A percentile compares a stretch with the other conserved stretches of the same genome.
These are phyloP conservation scores for Talaromyces thailandensis DNA, from an alignment of 495 filamentous ascomycete species.

Conservation along the genomic window DNA sequence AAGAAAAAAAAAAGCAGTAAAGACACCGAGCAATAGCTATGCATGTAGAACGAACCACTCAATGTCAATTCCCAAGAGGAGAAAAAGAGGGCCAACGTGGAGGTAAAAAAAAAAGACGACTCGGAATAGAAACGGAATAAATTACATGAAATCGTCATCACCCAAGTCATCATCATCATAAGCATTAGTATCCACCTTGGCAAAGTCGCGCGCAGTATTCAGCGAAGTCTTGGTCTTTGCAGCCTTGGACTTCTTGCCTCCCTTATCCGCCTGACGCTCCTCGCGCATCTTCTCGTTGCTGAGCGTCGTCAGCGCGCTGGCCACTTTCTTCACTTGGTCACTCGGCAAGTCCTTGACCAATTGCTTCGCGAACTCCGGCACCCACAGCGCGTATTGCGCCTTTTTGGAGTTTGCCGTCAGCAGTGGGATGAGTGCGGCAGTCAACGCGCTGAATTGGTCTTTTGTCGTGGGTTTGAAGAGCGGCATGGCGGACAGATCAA, in stretches of 20 bases:
- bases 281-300: conserved; percentile 99
- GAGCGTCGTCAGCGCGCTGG: conserved; percentile 71
- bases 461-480: conserved; percentile 88
- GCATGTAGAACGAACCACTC: conserved; percentile 1
- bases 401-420: conserved; percentile 70
- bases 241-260: conserved; percentile 91
- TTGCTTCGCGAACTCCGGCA: conserved; percentile 83
- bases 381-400: conserved; percentile 77
- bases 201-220: conserved; percentile 56
- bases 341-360: conserved; percentile 80
- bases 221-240: conserved; percentile 88
- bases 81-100: background rate
- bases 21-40: conserved; percentile 5
- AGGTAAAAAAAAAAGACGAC: conserved; percentile 8
- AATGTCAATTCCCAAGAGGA: background rate
- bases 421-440: conserved; percentile 67
- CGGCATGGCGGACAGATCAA: conserved; percentile 70
- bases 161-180: conserved; percentile 73
- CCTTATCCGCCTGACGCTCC: conserved; percentile 91
- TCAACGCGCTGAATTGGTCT: conserved; percentile 67
- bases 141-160: conserved; percentile 64
- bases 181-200: conserved; percentile 55
- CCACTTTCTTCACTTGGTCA: conserved; percentile 90
- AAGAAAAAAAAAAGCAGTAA: conserved; percentile 1
- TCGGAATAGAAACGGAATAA: conserved; percentile 6